Base-by-base conservation (phyloP, 1,284 basidiomycete species). In the Cutaneotrichosporon mucoides region DNA sequence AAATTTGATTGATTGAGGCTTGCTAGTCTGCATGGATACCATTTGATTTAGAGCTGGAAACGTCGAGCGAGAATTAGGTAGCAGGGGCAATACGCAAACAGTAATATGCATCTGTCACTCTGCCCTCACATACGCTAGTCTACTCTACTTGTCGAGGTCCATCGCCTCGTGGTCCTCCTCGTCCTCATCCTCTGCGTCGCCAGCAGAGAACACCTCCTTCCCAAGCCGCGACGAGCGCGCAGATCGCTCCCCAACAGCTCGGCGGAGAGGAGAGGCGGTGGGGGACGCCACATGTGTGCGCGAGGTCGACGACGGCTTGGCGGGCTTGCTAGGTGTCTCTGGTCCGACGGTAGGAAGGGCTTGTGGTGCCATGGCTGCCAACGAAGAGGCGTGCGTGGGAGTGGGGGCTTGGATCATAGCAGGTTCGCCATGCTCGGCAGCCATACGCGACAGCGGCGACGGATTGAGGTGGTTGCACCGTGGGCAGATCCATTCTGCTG, bases 401-500 rank as follows among this genome's bases (percentile, higher is more conserved):
- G 24, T 24, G 24, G 24, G 24, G 24, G 24, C 24, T 24, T 24
- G 24, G 24, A 24, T 24, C 24, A 24, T 24, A 24, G 24, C 24
- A n/a, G 38, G 8, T 16, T 15, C 38, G 24, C 15, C 7, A 6
- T 40, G 13, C 36, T 57, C 53, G 3, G 56, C 40, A 10, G 64
- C 58, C 15, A 62, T 55, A 6, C 66, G 66, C n/a, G 66, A 66
- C 11, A 74, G 51, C 1, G 75, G 75, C 5, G 75, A 50, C 0
- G 70, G 67, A 63, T 77, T 77, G 57, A 78, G 64, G 62, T 76
- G 73, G 55, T 76, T 76, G 59, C 76, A 77, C 62, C 69, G 60
- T 16, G 76, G 77, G 56, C 76, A 77, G 15, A 76, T 73, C 74
- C 76, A 77, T 66, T 76, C 76, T 76, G 63, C 24, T 8, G 59